Evolutionary conservation across 257 asterid genomes (phyloP).

Genomic region (Forsythia suspensa): DNA sequence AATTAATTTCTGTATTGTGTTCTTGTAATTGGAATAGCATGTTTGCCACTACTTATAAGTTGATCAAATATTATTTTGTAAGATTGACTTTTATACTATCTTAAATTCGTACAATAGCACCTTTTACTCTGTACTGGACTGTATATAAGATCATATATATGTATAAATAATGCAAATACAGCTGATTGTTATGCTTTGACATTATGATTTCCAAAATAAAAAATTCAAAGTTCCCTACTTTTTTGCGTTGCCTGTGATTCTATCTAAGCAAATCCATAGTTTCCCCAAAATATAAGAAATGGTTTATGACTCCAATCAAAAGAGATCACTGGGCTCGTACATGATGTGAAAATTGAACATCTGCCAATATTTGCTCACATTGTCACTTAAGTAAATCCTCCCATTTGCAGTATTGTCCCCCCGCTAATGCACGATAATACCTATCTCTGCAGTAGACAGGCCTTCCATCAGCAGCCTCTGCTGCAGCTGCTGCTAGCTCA

Average conservation of each 20-base stretch:
- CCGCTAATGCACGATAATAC: conserved; percentile 77
- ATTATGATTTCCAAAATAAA: background rate
- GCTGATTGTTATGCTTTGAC: background rate
- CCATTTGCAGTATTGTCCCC: conserved; percentile 86
- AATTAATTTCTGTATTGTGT: background rate
- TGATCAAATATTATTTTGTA: too few relatives aligned
- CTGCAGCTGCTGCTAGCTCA: conserved; percentile 87
- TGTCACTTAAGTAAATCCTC: conserved; percentile 57
- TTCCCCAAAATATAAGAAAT: background rate
- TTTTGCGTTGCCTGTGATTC: conserved; percentile 14
- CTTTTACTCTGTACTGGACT: background rate
- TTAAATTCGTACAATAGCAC: background rate
- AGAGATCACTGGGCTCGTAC: conserved; percentile 18
- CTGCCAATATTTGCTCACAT: background rate
- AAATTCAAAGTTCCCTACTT: conserved; percentile 11
- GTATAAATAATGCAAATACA: background rate
- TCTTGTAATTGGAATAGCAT: background rate
- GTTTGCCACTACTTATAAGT: too few relatives aligned
- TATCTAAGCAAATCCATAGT: background rate
- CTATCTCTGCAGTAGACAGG: conserved; percentile 81
- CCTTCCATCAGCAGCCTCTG: conserved; percentile 75
- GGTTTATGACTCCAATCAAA: background rate
- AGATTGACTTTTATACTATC: too few relatives aligned
- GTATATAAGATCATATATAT: background rate
- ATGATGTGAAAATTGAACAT: conserved; percentile 22